Percentiles rank a stretch among this genome's conserved stretches.
Conservation (phyloP, 1,284 basidiomycete species). For the Cerrena zonata region DNA sequence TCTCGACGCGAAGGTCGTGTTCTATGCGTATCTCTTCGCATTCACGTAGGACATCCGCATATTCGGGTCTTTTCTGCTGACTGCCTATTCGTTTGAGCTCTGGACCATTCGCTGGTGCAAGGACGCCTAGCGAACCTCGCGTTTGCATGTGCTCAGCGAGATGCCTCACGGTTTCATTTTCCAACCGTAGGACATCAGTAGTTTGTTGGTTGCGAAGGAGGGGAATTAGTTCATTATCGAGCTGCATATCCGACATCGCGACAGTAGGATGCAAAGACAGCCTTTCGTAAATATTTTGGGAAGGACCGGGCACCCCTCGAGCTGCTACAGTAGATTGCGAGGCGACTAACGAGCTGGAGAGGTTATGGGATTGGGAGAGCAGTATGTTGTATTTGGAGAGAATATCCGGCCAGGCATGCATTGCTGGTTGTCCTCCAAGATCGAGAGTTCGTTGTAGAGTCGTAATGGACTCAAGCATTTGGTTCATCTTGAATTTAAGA, state of each 20-base stretch:
- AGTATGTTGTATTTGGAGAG: slow-evolving; percentile 77
- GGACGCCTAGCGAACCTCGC: slow-evolving; percentile 49
- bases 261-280: slow-evolving; percentile 61
- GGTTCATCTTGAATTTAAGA: slow-evolving; percentile 63
- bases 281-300: slow-evolving; percentile 48
- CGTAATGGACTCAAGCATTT: slow-evolving; percentile 71
- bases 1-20: slow-evolving; percentile 66
- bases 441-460: slow-evolving; percentile 60
- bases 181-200: slow-evolving; percentile 59
- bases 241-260: slow-evolving; percentile 53
- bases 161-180: slow-evolving; percentile 63
- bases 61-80: slow-evolving; percentile 29
- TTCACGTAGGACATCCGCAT: slow-evolving; percentile 59
- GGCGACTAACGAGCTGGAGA: slow-evolving; percentile 48
- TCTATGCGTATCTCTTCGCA: slow-evolving; percentile 59
- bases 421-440: slow-evolving; percentile 42
- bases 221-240: slow-evolving; percentile 66
- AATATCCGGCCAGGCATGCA: slow-evolving; percentile 77
- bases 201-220: slow-evolving; percentile 73
- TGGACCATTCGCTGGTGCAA: slow-evolving; percentile 13
- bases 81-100: neutral
- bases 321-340: slow-evolving; percentile 13
- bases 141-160: slow-evolving; percentile 61
- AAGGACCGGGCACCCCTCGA: slow-evolving; percentile 12
- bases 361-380: slow-evolving; percentile 70